Evolutionary conservation across 1,139 yeast species (phyloP).

Genomic region (Komagataea norvegica): DNA sequence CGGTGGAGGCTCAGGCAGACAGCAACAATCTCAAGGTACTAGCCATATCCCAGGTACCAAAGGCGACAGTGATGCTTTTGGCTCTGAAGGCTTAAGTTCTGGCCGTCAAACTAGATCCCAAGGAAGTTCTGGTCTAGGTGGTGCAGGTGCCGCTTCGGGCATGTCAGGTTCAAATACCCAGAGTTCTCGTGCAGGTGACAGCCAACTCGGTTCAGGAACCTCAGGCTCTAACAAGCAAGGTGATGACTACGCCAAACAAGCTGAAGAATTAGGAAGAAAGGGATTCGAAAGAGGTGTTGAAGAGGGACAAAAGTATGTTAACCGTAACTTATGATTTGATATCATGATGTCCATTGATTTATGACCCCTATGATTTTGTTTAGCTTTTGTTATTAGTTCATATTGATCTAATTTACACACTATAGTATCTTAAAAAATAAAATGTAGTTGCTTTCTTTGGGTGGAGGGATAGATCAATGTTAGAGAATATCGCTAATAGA

Average conservation of each 20-base stretch:
- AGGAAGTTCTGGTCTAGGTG: conserved; percentile 8
- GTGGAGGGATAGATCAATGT: too few species aligned
- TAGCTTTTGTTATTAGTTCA: too few species aligned
- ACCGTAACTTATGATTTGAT: conserved; percentile 19
- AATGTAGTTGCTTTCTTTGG: too few species aligned
- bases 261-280: conserved; percentile 20
- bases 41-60: not conserved
- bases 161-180: too few species aligned
- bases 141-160: conserved; percentile 6
- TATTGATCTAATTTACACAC: too few species aligned
- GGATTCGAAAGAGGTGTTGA: conserved; percentile 20
- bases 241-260: conserved; percentile 15
- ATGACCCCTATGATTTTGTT: not conserved
- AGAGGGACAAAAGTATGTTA: conserved; percentile 24
- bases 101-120: conserved; percentile 25
- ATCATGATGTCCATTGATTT: not conserved
- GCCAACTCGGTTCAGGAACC: not conserved
- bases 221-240: not conserved
- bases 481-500: too few species aligned
- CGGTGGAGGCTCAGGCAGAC: not conserved
- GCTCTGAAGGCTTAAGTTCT: conserved; percentile 2
- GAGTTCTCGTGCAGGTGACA: too few species aligned
- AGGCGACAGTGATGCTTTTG: conserved; percentile 2
- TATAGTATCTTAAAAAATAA: too few species aligned
- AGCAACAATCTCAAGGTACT: conserved; percentile 1